phyloP scores from a whole-genome alignment of 805 yeast species.

The Candida takata region DNA sequence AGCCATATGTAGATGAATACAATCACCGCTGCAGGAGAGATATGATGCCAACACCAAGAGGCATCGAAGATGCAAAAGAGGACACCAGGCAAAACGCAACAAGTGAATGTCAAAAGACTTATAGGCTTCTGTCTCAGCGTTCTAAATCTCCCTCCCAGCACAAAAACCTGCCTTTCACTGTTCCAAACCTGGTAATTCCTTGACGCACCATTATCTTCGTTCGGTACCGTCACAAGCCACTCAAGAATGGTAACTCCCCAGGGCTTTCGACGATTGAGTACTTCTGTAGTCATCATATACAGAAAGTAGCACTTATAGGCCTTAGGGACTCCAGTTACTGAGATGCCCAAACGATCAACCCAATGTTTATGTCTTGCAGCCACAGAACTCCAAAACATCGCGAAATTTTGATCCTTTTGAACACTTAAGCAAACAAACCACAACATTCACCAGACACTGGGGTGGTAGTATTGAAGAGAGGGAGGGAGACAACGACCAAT shows the following conservation, averaged over 20 bases:
- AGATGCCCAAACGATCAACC: no score
- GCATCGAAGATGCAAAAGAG: slow-evolving; percentile 49
- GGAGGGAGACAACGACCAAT: no score
- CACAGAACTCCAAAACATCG: no score
- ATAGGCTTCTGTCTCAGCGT: slow-evolving; percentile 35
- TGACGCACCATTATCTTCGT: background rate
- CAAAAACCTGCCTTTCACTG: slow-evolving; percentile 38
- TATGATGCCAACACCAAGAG: slow-evolving; percentile 48
- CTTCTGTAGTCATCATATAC: no score
- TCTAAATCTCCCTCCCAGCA: slow-evolving; percentile 61
- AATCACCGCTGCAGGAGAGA: slow-evolving; percentile 50
- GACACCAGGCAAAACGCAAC: slow-evolving; percentile 39
- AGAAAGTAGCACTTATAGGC: no score
- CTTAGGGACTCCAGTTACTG: no score
- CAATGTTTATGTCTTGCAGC: no score
- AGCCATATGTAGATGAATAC: slow-evolving; percentile 54
- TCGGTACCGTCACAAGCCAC: slow-evolving; percentile 21
- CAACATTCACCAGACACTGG: no score
- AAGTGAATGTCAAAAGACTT: slow-evolving; percentile 29
- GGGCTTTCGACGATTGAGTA: slow-evolving; percentile 1
- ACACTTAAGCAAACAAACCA: no score
- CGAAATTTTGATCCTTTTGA: no score
- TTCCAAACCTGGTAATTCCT: slow-evolving; percentile 39
- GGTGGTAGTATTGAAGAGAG: no score
- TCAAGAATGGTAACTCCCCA: slow-evolving; percentile 11